These are phyloP conservation scores for Fusarium torulosum DNA, from an alignment of 2,329 filamentous ascomycete species.

Conservation along the genomic window DNA sequence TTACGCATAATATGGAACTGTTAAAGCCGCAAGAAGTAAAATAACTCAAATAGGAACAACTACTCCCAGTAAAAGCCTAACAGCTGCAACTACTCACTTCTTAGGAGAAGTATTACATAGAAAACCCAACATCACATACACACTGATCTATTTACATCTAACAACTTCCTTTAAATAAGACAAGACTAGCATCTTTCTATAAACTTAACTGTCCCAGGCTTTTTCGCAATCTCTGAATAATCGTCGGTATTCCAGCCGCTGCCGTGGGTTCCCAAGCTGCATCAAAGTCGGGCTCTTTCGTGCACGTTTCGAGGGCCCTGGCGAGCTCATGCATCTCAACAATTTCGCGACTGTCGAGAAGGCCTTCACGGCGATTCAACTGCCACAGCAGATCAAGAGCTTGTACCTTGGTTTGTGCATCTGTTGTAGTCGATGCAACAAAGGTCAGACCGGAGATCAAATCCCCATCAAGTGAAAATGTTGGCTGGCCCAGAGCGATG, in stretches of 20 bases:
- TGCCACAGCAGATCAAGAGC: background rate
- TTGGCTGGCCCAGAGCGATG: background rate
- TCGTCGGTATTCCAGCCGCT: background rate
- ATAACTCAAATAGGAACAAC: too few relatives aligned
- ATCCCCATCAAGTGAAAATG: background rate
- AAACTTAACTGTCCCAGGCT: background rate
- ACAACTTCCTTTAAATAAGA: too few relatives aligned
- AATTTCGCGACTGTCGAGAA: background rate
- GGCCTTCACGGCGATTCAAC: background rate
- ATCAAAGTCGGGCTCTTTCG: background rate
- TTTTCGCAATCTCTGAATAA: background rate
- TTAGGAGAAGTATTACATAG: too few relatives aligned
- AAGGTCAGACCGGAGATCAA: background rate
- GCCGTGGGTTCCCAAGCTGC: background rate
- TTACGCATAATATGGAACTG: too few relatives aligned
- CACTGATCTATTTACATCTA: too few relatives aligned
- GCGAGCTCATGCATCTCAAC: conserved; percentile 3
- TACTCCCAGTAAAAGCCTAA: too few relatives aligned
- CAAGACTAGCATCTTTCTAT: too few relatives aligned
- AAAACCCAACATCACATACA: too few relatives aligned
- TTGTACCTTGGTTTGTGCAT: background rate
- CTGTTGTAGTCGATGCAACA: background rate
- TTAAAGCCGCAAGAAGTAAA: too few relatives aligned
- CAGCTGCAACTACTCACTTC: too few relatives aligned
- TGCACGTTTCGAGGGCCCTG: background rate